Percentiles rank a stretch among this genome's conserved stretches.
phyloP scores from a whole-genome alignment of 139 green algal genomes.

The Trebouxia sp. region DNA sequence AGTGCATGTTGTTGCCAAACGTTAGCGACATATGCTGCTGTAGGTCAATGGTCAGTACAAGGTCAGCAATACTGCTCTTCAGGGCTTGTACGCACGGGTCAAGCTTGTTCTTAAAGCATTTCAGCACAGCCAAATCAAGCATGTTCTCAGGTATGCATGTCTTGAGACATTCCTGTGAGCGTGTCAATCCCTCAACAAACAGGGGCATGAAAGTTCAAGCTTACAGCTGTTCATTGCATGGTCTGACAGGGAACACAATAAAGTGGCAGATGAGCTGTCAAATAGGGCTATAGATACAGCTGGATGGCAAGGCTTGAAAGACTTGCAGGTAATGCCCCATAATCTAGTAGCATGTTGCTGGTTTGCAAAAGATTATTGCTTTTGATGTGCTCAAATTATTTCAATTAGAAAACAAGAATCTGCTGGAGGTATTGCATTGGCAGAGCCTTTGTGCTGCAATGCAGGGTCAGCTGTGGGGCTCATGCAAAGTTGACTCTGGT shows the following conservation, averaged over 20 bases:
- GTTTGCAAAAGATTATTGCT: no score
- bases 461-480: neutral
- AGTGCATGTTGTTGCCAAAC: neutral
- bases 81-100: constrained; percentile 23
- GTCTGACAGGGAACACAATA: constrained; percentile 39
- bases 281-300: constrained; percentile 52
- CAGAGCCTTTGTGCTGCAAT: no score
- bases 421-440: no score
- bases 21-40: neutral
- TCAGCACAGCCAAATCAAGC: constrained; percentile 34
- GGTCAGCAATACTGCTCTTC: constrained; percentile 43
- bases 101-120: constrained; percentile 32
- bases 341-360: neutral
- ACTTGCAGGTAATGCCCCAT: neutral
- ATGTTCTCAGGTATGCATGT: constrained; percentile 43
- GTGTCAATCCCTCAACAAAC: no score
- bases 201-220: no score
- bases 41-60: constrained; percentile 44
- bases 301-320: constrained; percentile 31
- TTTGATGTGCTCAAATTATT: no score
- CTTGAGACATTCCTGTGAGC: no score
- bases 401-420: no score
- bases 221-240: no score
- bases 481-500: neutral
- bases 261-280: constrained; percentile 49